A percentile compares a stretch with the other conserved stretches of the same genome.
Evolutionary conservation across 345 rosid species (phyloP).

Genomic region (thale cress (Arabidopsis thaliana)): DNA sequence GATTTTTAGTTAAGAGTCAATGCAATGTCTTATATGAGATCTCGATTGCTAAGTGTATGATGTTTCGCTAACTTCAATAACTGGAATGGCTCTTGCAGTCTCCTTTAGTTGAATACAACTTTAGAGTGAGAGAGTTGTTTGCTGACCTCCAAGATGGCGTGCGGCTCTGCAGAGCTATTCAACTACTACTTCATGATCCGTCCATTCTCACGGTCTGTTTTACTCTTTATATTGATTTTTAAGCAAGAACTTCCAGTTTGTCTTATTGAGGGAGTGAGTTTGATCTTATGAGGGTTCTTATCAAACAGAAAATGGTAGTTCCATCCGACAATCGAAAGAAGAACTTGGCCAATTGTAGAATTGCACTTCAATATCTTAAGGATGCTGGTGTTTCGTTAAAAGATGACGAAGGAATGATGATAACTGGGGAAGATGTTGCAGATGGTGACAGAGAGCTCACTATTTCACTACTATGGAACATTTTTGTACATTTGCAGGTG

Average conservation of each 20-base stretch:
- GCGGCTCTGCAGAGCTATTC: conserved; percentile 83
- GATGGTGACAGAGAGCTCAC: conserved; percentile 85
- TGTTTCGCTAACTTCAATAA: conserved; percentile 17
- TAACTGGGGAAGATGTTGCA: conserved; percentile 73
- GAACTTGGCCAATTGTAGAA: conserved; percentile 68
- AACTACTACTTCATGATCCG: conserved; percentile 78
- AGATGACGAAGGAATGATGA: conserved; percentile 75
- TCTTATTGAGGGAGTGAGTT: conserved; percentile 18
- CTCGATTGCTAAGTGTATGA: conserved; percentile 3
- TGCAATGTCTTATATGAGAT: conserved; percentile 18
- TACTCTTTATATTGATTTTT: conserved; percentile 4
- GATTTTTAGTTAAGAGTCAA: conserved; percentile 20
- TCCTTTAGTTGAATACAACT: conserved; percentile 74
- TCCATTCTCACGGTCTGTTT: conserved; percentile 76
- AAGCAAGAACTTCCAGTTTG: background rate
- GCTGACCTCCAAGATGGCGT: conserved; percentile 91
- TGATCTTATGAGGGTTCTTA: conserved; percentile 15
- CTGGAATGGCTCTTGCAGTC: conserved; percentile 52
- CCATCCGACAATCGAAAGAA: conserved; percentile 80
- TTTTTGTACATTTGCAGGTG: conserved; percentile 92
- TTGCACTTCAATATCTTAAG: conserved; percentile 71
- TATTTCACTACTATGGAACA: conserved; percentile 84
- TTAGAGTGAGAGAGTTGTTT: conserved; percentile 69
- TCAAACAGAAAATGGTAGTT: conserved; percentile 72
- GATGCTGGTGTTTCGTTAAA: conserved; percentile 61